Evolutionary conservation across 768 basidiomycete genomes (phyloP).

Genomic region (Boletus huronensis): DNA sequence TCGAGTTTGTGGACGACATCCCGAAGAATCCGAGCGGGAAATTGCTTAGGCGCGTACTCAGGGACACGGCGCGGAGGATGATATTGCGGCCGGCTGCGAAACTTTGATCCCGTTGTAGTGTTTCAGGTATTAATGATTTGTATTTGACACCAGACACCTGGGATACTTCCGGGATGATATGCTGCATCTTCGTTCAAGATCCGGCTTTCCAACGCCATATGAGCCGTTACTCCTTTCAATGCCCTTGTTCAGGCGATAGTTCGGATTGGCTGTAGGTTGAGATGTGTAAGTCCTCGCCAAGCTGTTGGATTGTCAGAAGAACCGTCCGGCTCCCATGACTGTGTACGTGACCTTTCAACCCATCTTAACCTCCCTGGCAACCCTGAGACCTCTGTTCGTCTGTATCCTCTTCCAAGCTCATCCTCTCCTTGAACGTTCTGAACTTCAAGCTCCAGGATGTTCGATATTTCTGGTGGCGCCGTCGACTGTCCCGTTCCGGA

Average conservation of each 20-base stretch:
- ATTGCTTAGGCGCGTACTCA: conserved; percentile 51
- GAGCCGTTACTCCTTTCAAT: not conserved
- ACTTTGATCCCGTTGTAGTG: conserved; percentile 18
- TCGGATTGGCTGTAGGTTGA: not conserved
- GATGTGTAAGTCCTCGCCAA: not conserved
- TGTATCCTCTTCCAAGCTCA: too few species aligned
- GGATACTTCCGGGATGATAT: not conserved
- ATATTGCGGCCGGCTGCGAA: conserved; percentile 19
- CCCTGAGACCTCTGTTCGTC: not conserved
- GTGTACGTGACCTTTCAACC: not conserved
- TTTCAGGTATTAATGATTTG: not conserved
- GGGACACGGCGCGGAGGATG: conserved; percentile 43
- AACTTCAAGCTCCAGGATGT: conserved; percentile 1
- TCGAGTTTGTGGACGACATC: conserved; percentile 58
- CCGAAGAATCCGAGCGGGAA: conserved; percentile 76
- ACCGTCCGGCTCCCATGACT: not conserved
- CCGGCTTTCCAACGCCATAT: not conserved
- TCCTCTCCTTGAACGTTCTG: not conserved
- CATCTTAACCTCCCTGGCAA: not conserved
- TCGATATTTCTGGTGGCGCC: conserved; percentile 26
- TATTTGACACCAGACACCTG: not conserved
- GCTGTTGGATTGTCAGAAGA: not conserved
- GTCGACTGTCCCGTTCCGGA: conserved; percentile 50
- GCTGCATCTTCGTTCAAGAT: not conserved
- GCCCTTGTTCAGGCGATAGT: too few species aligned